Evolutionary conservation across 805 yeast genomes (phyloP).

Genomic region (Lipomyces orientalis): DNA sequence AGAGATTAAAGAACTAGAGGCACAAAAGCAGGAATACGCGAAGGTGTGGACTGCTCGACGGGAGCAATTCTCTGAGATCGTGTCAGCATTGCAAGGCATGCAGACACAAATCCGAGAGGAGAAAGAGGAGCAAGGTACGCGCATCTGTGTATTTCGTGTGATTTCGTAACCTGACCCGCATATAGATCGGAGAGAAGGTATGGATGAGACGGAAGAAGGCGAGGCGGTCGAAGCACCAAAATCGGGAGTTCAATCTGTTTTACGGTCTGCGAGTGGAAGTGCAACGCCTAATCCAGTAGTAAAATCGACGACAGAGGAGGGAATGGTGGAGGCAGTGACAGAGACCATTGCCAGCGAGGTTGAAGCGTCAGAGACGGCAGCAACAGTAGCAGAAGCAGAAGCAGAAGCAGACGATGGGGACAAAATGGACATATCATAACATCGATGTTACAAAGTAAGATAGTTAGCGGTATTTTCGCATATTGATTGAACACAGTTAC

Average conservation of each 20-base stretch:
- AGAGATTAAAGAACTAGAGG: slow-evolving; percentile 41
- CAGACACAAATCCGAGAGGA: slow-evolving; percentile 36
- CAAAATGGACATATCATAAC: background rate
- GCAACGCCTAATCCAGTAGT: background rate
- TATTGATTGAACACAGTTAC: background rate
- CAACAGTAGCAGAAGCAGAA: background rate
- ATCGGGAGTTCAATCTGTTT: background rate
- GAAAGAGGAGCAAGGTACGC: slow-evolving; percentile 29
- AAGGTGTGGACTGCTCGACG: slow-evolving; percentile 38
- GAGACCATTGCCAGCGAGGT: background rate
- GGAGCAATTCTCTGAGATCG: slow-evolving; percentile 37
- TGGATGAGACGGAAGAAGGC: slow-evolving; percentile 27
- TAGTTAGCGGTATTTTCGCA: background rate
- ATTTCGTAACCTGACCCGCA: background rate
- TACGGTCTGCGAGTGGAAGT: background rate
- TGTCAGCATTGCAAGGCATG: slow-evolving; percentile 36
- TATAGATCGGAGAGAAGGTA: slow-evolving; percentile 28
- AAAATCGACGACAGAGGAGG: background rate
- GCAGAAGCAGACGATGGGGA: slow-evolving; percentile 1
- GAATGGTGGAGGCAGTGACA: background rate
- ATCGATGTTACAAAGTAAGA: background rate
- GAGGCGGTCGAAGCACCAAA: slow-evolving; percentile 16
- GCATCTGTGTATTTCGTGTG: background rate
- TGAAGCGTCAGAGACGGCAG: background rate
- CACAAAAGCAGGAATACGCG: slow-evolving; percentile 28